phyloP scores from a whole-genome alignment of 1,139 yeast species.

The Trichomonascaceae sp. region DNA sequence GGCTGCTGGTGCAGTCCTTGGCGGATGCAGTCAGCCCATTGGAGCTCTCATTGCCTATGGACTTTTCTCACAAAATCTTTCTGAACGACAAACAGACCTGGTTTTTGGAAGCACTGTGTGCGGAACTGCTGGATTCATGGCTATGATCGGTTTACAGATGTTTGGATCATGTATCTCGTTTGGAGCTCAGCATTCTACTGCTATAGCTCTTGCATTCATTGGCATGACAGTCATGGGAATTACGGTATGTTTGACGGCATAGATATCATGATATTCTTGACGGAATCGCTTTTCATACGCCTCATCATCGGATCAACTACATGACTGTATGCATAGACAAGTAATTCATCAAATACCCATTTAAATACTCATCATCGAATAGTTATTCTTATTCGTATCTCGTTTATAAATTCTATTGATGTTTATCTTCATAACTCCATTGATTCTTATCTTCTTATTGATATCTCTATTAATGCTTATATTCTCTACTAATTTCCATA shows the following conservation, averaged over 20 bases:
- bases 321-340: neutral
- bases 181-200: slow-evolving; percentile 44
- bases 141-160: slow-evolving; percentile 80
- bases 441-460: neutral
- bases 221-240: slow-evolving; percentile 30
- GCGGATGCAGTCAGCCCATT: slow-evolving; percentile 80
- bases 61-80: slow-evolving; percentile 42
- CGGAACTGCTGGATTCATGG: slow-evolving; percentile 75
- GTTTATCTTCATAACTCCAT: neutral
- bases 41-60: slow-evolving; percentile 75
- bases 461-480: neutral
- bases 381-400: neutral
- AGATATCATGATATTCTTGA: neutral
- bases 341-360: neutral
- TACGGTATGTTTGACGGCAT: slow-evolving; percentile 13
- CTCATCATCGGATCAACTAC: no score
- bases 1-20: slow-evolving; percentile 57
- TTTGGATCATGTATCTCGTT: slow-evolving; percentile 69
- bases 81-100: slow-evolving; percentile 33
- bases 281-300: no score
- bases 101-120: slow-evolving; percentile 63
- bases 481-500: slow-evolving; percentile 26
- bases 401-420: neutral
- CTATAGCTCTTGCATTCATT: slow-evolving; percentile 27
- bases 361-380: neutral